Evolutionary conservation across 106 monocot species (phyloP), one percentile per base, ranked within the genome.

Genomic region (Dioscorea dumetorum): DNA sequence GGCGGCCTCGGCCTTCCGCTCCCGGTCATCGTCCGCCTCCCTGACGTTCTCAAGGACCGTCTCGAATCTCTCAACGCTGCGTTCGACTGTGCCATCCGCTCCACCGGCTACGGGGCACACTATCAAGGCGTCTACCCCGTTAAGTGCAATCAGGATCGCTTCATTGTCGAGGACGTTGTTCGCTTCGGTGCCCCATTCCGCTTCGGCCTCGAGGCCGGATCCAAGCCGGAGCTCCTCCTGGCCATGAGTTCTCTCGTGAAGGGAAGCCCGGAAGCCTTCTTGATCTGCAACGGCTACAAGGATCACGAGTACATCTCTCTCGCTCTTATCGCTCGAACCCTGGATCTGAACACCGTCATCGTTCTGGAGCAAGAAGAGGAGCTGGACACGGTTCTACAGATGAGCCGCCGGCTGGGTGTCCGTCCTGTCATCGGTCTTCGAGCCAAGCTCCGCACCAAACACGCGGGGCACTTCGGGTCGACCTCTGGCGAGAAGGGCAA

Each of bases 231-330:
- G 76, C 84, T 99, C 21, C 89, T 99, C 48, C 87, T 99, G 33
- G 97, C 92, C 21, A 99, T 99, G 86, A 84, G 82, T 78, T 82
- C 87, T 80, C 87, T 99, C 63, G 64, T 79, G 21, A 68, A 69
- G 31, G 92, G 84, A 12, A 82, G 65, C 78, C 84, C 86, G 2
- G 87, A 90, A 2, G 89, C 92, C 4, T 82, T 92, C 49, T 92
- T 97, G 49, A 34, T 97, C 72, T 97, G 97, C 86, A 97, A 97
- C 63, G 97, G 97, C 58, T 97, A 87, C 89, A 97, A 97, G 82
- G 97, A 97, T 61, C 80, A 80, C 21, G 97, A 92, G 70, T 97
- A 97, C 80, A 70, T 90, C 20, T 77, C 92, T 21, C 86, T 97
- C 10, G 97, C 97, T 2, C 82, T 97, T 33, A 75, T 79, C 33